These are phyloP conservation scores for Neurospora tetrasperma DNA, from an alignment of 495 filamentous ascomycete genomes.

Conservation along the genomic window DNA sequence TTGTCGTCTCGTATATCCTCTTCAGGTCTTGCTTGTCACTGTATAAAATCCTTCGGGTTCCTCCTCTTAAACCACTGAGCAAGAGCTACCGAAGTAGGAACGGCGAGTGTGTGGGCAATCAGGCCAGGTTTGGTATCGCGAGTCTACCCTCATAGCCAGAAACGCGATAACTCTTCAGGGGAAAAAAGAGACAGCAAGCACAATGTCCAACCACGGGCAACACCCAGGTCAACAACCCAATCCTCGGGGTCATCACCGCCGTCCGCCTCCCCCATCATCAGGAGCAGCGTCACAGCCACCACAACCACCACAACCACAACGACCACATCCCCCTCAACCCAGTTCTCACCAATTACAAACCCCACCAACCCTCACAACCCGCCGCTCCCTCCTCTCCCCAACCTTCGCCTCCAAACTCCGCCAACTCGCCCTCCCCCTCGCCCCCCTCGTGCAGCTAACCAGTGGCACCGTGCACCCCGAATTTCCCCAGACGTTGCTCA, in stretches of 20 bases:
- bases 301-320: background rate
- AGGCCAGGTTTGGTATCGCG: background rate
- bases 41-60: background rate
- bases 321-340: too few relatives aligned
- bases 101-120: background rate
- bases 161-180: too few relatives aligned
- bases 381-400: constrained; percentile 25
- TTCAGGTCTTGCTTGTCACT: background rate
- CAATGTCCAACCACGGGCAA: background rate
- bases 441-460: constrained; percentile 48
- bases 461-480: constrained; percentile 49
- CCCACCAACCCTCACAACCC: constrained; percentile 12
- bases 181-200: background rate
- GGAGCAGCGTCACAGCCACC: background rate
- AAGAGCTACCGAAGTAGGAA: background rate
- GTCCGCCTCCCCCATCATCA: background rate
- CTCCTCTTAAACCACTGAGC: background rate
- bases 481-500: constrained; percentile 57
- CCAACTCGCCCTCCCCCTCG: constrained; percentile 40
- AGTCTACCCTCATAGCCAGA: background rate
- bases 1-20: background rate
- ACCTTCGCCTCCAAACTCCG: constrained; percentile 31
- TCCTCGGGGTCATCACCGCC: background rate
- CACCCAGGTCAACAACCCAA: background rate
- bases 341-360: background rate